A percentile compares a stretch with the other conserved stretches of the same genome.
Conservation (phyloP, 331 rosid genomes). For the Telfairia occidentalis region DNA sequence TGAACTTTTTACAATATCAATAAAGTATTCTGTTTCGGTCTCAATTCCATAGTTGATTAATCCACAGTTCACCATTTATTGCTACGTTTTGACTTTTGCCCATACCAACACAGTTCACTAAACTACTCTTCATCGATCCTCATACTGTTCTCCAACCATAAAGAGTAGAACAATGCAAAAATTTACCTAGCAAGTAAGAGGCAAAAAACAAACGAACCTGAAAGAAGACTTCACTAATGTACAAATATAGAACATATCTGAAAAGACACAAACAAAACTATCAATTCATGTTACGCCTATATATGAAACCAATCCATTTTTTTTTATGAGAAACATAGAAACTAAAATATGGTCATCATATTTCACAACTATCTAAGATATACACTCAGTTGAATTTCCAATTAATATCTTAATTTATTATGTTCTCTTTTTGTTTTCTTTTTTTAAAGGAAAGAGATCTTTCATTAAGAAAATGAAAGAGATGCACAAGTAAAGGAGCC, state of each 20-base stretch:
- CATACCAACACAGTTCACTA: too few species aligned
- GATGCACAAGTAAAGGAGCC: too few species aligned
- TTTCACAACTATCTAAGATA: not conserved
- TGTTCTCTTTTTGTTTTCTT: not conserved
- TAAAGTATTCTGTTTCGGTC: too few species aligned
- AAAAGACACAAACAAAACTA: not conserved
- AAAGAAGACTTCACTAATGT: not conserved
- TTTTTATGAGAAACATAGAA: not conserved
- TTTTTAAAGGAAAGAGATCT: too few species aligned
- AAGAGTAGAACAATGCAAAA: too few species aligned
- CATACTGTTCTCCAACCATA: too few species aligned
- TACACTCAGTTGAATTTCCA: not conserved
- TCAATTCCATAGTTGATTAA: too few species aligned
- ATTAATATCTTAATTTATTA: not conserved
- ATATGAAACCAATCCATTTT: not conserved
- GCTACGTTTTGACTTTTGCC: too few species aligned
- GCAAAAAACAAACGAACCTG: not conserved
- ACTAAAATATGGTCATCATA: not conserved
- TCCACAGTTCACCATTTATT: too few species aligned
- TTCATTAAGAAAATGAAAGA: too few species aligned
- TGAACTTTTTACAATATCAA: too few species aligned
- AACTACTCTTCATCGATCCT: too few species aligned
- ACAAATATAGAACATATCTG: not conserved
- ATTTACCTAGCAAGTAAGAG: not conserved
- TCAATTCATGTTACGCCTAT: not conserved